Evolutionary conservation across 129 eudicot genomes (phyloP), one percentile per base, ranked within the genome.

Genomic region (Flaveria sonorensis): DNA sequence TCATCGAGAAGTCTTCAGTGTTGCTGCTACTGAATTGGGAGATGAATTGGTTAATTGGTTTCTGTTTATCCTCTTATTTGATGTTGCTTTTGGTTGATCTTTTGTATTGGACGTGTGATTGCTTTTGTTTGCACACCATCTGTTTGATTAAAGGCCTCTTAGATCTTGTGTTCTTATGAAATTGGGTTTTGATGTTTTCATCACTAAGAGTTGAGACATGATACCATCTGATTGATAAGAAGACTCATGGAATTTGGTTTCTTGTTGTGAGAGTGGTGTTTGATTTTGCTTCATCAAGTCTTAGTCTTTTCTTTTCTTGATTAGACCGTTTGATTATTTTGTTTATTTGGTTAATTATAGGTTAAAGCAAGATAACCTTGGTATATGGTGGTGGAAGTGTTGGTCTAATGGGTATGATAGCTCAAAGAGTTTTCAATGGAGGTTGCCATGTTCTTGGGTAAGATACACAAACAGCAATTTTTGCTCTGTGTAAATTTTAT

Each of bases 311-410:
- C 7, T 52, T 70, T 21, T 21, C 65, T 81, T 72, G 59, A 40
- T 50, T 39, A 5, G 36, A n/a, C 2, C 40, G 64, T 55, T 20
- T 62, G 69, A 30, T 63, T 63, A 6, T 26, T 62, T 53, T 56
- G 40, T 63, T 48, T 63, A 0, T 26, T 62, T 53, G 39, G 40
- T 63, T 48, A 68, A 71, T 57, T 74, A 16, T 77, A 94, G 98
- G 93, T 91, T 64, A 77, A 80, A 87, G 97, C 85, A 94, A 89
- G 88, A 89, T 94, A 72, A 75, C 83, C 81, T 87, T 93, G 89
- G 98, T 93, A 7, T 93, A 93, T 85, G 98, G 98, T 65, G 98
- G 97, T 69, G 98, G 98, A 77, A 94, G 98, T 89, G 85, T 94
- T 84, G 98, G 98, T 68, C 70, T 94, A 72, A 94, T 94, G 98